A percentile compares a stretch with the other conserved stretches of the same genome.
phyloP scores from a whole-genome alignment of 352 stramenopile genomes.

The Blastocystis sp. region DNA sequence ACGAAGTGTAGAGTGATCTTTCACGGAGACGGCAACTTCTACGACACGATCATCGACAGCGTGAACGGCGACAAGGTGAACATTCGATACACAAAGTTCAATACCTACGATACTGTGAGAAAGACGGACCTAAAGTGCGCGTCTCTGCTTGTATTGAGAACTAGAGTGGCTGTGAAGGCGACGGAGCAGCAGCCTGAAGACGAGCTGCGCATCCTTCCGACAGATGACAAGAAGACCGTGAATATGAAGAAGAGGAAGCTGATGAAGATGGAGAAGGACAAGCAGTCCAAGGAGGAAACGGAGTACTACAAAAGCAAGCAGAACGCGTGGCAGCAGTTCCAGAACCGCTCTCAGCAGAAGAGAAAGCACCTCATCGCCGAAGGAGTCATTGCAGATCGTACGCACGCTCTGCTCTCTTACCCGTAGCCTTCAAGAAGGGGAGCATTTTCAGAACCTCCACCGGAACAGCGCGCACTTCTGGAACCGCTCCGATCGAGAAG shows the following conservation, averaged over 20 bases:
- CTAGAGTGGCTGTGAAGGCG: slow-evolving; percentile 19
- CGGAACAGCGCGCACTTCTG: slow-evolving; percentile 17
- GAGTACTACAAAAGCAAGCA: slow-evolving; percentile 57
- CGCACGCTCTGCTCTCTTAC: background rate
- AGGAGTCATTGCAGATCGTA: slow-evolving; percentile 47
- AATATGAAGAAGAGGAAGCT: slow-evolving; percentile 52
- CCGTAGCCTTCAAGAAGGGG: slow-evolving; percentile 45
- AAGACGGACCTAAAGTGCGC: slow-evolving; percentile 42
- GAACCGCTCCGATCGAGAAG: slow-evolving; percentile 28
- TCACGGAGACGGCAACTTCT: slow-evolving; percentile 59
- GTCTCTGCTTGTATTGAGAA: background rate
- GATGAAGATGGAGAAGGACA: slow-evolving; percentile 16
- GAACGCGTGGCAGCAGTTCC: slow-evolving; percentile 53
- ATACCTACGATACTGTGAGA: slow-evolving; percentile 44
- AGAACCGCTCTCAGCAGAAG: slow-evolving; percentile 32
- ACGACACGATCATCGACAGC: slow-evolving; percentile 54
- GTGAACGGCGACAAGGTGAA: slow-evolving; percentile 27
- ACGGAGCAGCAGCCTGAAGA: background rate
- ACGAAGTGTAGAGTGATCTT: slow-evolving; percentile 33
- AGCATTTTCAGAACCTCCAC: slow-evolving; percentile 38
- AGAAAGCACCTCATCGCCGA: slow-evolving; percentile 35
- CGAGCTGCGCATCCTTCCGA: slow-evolving; percentile 42
- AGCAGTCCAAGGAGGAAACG: slow-evolving; percentile 36
- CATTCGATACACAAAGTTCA: slow-evolving; percentile 60
- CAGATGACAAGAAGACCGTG: slow-evolving; percentile 56